Evolutionary conservation across 495 filamentous ascomycete species (phyloP).

Genomic region (Aspergillus nanangensis): DNA sequence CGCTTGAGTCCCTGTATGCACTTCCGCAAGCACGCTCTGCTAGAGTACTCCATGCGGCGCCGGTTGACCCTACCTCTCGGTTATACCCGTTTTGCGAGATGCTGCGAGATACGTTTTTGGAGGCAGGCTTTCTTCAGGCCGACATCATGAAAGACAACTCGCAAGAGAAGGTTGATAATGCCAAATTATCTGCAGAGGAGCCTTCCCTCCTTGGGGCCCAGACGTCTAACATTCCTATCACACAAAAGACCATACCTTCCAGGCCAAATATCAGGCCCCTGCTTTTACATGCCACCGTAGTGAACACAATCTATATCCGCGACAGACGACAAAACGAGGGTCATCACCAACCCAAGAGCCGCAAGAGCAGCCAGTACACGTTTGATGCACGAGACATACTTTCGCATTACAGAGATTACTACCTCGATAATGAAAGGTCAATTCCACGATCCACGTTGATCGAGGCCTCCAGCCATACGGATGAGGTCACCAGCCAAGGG

Average conservation of each 20-base stretch:
- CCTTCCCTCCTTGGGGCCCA: slow-evolving; percentile 2
- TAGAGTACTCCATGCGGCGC: slow-evolving; percentile 53
- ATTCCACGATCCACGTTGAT: slow-evolving; percentile 7
- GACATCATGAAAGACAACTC: slow-evolving; percentile 32
- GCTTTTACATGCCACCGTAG: slow-evolving; percentile 76
- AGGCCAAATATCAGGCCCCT: slow-evolving; percentile 50
- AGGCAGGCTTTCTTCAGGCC: slow-evolving; percentile 54
- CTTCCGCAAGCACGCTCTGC: slow-evolving; percentile 27
- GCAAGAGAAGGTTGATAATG: slow-evolving; percentile 1
- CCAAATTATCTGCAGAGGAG: background rate
- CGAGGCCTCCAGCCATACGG: too few relatives aligned
- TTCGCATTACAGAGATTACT: slow-evolving; percentile 27
- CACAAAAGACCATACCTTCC: background rate
- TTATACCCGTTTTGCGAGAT: slow-evolving; percentile 60
- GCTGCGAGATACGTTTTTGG: slow-evolving; percentile 56
- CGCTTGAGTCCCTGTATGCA: slow-evolving; percentile 34
- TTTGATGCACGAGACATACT: slow-evolving; percentile 38
- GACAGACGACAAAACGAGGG: slow-evolving; percentile 29
- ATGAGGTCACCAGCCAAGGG: too few relatives aligned
- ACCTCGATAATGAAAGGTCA: slow-evolving; percentile 23
- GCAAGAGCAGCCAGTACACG: slow-evolving; percentile 22
- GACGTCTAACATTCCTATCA: background rate
- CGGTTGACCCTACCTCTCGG: slow-evolving; percentile 49
- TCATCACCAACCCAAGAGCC: slow-evolving; percentile 23
- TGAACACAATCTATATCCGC: slow-evolving; percentile 79